Evolutionary conservation across 2,329 filamentous ascomycete species (phyloP).

Genomic region (Pyricularia pennisetigena): DNA sequence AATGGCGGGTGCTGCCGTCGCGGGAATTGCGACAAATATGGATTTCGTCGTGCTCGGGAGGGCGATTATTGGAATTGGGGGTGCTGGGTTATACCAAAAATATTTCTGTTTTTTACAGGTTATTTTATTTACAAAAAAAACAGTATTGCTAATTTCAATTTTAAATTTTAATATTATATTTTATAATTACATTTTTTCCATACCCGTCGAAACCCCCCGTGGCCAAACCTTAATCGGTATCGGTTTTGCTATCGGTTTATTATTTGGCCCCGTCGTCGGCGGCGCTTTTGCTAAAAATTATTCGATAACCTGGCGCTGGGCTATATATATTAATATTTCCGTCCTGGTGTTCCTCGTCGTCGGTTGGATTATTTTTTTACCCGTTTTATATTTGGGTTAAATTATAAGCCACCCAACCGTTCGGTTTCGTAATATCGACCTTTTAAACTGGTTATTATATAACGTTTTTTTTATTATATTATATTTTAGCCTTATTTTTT

Average conservation of each 20-base stretch:
- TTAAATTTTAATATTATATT: not conserved
- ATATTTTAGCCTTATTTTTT: constrained; percentile 38
- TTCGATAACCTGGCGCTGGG: constrained; percentile 11
- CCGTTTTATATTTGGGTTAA: constrained; percentile 17
- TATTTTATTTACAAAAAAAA: not conserved
- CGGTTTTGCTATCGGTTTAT: not conserved
- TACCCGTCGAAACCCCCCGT: not conserved
- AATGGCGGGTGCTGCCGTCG: not conserved
- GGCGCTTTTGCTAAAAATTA: not conserved
- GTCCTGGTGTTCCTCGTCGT: constrained; percentile 27
- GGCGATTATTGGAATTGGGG: constrained; percentile 1
- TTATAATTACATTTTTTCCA: not conserved
- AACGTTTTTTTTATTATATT: constrained; percentile 24
- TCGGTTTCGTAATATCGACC: constrained; percentile 18
- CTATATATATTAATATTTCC: constrained; percentile 42
- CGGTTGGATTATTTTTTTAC: constrained; percentile 32
- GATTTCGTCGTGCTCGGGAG: not conserved
- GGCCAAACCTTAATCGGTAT: not conserved
- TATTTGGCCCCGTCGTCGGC: not conserved
- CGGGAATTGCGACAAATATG: not conserved
- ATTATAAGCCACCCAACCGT: too few relatives aligned
- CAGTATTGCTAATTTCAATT: not conserved
- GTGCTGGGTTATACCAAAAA: not conserved
- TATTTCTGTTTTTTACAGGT: not conserved
- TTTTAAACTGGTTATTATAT: constrained; percentile 19